Evolutionary conservation across 202 grass and related monocot genomes (phyloP).

Genomic region (Schoenoplectus triqueter): DNA sequence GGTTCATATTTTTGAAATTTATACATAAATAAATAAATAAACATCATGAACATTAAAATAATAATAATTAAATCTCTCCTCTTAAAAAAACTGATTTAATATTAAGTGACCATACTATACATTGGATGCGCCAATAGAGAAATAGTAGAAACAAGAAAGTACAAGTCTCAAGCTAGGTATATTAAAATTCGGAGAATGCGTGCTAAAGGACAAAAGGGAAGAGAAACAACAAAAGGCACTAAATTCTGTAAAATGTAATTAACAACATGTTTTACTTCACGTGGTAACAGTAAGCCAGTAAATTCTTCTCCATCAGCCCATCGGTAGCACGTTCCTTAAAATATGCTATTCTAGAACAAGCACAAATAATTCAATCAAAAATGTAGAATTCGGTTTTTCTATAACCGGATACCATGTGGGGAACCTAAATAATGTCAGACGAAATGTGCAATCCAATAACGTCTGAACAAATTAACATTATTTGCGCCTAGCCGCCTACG

Average conservation of each 20-base stretch:
- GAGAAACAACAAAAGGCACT: not conserved
- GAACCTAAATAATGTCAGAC: slow-evolving; percentile 3
- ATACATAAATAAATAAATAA: too few relatives aligned
- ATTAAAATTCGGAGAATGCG: not conserved
- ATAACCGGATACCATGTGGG: not conserved
- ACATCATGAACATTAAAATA: too few relatives aligned
- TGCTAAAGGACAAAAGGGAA: slow-evolving; percentile 13
- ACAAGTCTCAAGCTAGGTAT: not conserved
- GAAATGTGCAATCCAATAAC: not conserved
- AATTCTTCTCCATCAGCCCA: not conserved
- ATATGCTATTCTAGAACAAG: not conserved
- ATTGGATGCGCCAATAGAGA: not conserved
- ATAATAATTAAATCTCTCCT: too few relatives aligned
- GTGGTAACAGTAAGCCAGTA: not conserved
- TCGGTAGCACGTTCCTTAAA: not conserved
- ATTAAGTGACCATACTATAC: too few relatives aligned
- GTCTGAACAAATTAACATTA: not conserved
- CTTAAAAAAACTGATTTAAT: too few relatives aligned
- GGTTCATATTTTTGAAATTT: too few relatives aligned
- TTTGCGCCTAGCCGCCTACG: not conserved
- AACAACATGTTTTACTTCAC: not conserved
- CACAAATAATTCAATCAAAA: not conserved
- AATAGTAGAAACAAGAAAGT: not conserved
- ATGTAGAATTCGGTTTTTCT: not conserved
- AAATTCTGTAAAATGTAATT: not conserved